phyloP scores from a whole-genome alignment of 2,329 filamentous ascomycete genomes.

The Chalaropsis ovoidea region DNA sequence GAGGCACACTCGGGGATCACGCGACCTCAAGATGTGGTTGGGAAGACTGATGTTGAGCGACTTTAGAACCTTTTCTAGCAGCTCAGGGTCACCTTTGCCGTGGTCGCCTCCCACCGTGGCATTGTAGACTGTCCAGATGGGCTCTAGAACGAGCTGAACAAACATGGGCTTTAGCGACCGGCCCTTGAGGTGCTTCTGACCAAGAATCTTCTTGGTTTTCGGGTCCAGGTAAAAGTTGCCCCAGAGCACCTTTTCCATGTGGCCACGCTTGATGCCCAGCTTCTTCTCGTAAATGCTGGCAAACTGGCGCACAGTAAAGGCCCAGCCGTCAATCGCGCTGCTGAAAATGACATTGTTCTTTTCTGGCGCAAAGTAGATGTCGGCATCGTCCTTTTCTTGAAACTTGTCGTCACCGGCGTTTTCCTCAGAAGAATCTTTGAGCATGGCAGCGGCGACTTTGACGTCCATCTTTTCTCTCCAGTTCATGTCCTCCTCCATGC shows the following conservation, averaged over 20 bases:
- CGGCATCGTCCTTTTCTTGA: constrained; percentile 87
- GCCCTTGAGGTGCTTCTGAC: constrained; percentile 85
- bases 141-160: constrained; percentile 89
- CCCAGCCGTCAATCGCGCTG: constrained; percentile 97
- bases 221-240: constrained; percentile 94
- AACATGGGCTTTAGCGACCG: constrained; percentile 91
- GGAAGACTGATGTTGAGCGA: constrained; percentile 76
- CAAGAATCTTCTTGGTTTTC: constrained; percentile 89
- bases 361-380: constrained; percentile 95
- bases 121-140: constrained; percentile 91
- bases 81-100: constrained; percentile 67
- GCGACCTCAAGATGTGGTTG: constrained; percentile 70
- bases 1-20: constrained; percentile 73
- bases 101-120: constrained; percentile 75
- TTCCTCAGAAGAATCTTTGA: constrained; percentile 43
- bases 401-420: constrained; percentile 55
- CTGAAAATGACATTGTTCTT: constrained; percentile 99
- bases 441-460: constrained; percentile 59
- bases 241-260: constrained; percentile 92
- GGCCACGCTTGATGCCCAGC: constrained; percentile 77
- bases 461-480: constrained; percentile 93
- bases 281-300: constrained; percentile 92
- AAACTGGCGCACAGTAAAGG: constrained; percentile 92
- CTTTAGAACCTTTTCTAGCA: constrained; percentile 92
- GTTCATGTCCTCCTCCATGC: constrained; percentile 95